These are phyloP conservation scores for Cladosporium oxysporum DNA, from an alignment of 2,329 filamentous ascomycete species.

Conservation along the genomic window DNA sequence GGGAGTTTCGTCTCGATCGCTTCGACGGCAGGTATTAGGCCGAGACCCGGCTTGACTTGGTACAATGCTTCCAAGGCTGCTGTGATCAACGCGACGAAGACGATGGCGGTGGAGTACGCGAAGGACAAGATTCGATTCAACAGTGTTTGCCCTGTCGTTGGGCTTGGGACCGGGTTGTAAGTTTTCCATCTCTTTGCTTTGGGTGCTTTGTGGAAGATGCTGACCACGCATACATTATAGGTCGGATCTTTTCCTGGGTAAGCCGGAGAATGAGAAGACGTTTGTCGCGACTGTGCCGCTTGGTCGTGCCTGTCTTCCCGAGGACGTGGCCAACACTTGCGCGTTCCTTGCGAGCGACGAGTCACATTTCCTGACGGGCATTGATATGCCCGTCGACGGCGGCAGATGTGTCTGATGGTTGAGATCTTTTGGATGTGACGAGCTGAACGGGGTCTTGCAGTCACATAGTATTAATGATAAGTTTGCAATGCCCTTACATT, in stretches of 20 bases:
- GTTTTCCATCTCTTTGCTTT: slow-evolving; percentile 12
- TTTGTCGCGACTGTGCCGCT: slow-evolving; percentile 59
- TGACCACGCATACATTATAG: slow-evolving; percentile 19
- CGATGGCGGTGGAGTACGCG: slow-evolving; percentile 72
- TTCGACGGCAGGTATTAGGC: slow-evolving; percentile 63
- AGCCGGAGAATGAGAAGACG: slow-evolving; percentile 59
- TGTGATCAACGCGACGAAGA: slow-evolving; percentile 61
- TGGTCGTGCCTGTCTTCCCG: slow-evolving; percentile 57
- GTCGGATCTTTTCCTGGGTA: slow-evolving; percentile 55
- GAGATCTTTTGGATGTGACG: not conserved
- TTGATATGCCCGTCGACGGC: slow-evolving; percentile 68
- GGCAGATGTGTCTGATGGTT: slow-evolving; percentile 45
- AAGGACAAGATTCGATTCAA: slow-evolving; percentile 73
- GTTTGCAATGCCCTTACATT: not conserved
- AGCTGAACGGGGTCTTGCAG: not conserved
- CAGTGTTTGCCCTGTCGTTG: slow-evolving; percentile 57
- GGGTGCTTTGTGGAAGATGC: not conserved
- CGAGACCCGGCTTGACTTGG: slow-evolving; percentile 65
- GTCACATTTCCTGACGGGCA: slow-evolving; percentile 69
- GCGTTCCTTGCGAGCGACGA: slow-evolving; percentile 72
- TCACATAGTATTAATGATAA: slow-evolving; percentile 7
- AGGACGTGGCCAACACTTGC: slow-evolving; percentile 70
- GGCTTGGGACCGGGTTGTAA: slow-evolving; percentile 37
- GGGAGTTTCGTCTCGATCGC: slow-evolving; percentile 67
- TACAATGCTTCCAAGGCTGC: slow-evolving; percentile 71